These are phyloP conservation scores for Penicillium sp. DNA, from an alignment of 2,329 filamentous ascomycete species.

Conservation along the genomic window DNA sequence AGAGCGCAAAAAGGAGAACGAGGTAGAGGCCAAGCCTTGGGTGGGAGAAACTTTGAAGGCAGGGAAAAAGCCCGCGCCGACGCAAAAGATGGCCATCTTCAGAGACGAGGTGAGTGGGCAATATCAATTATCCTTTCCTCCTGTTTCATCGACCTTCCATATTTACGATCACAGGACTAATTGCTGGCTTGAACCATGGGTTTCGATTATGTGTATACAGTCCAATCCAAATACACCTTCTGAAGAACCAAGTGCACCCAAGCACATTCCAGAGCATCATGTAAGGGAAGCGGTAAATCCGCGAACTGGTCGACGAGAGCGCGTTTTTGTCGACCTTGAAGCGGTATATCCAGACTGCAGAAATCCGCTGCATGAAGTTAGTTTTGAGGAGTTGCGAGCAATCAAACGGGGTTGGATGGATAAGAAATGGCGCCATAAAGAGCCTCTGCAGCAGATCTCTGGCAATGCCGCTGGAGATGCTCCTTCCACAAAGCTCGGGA, in stretches of 20 bases:
- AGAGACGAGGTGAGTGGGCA: conserved; percentile 83
- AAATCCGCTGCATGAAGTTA: conserved; percentile 72
- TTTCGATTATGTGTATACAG: conserved; percentile 57
- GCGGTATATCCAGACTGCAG: conserved; percentile 79
- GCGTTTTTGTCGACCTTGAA: conserved; percentile 83
- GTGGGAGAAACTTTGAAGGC: conserved; percentile 86
- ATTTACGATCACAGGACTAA: conserved; percentile 98
- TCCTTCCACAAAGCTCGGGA: conserved; percentile 17
- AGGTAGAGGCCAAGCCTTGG: conserved; percentile 84
- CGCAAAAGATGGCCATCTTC: conserved; percentile 86
- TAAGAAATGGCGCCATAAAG: conserved; percentile 54
- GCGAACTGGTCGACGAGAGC: conserved; percentile 78
- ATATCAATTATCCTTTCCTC: conserved; percentile 36
- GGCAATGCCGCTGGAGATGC: conserved; percentile 34
- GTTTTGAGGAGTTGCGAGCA: conserved; percentile 90
- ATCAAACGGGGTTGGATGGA: conserved; percentile 68
- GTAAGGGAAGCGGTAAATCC: conserved; percentile 82
- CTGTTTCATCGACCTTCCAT: conserved; percentile 52
- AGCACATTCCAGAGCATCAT: conserved; percentile 69
- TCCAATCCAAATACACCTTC: conserved; percentile 44
- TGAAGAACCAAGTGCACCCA: conserved; percentile 43
- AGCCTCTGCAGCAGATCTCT: conserved; percentile 60
- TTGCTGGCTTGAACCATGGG: conserved; percentile 55
- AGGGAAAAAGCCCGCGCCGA: conserved; percentile 75
- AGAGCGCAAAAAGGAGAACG: conserved; percentile 93